Evolutionary conservation across 1,284 basidiomycete genomes (phyloP), one percentile per base, ranked within the genome.

Genomic region (Mycena sp.): DNA sequence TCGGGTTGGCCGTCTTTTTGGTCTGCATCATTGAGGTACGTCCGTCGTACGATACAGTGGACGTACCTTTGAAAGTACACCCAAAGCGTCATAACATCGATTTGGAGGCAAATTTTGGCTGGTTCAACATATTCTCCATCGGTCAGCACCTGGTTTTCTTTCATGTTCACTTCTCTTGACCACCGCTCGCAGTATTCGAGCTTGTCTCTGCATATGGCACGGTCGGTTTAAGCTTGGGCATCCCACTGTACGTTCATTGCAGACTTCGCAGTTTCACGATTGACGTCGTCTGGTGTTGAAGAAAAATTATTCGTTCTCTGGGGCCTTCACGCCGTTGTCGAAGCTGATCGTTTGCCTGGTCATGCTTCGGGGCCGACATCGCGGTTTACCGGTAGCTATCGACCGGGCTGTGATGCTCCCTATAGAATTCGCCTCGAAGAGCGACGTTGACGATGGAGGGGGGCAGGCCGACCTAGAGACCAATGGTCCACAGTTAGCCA

Each of bases 311-410:
- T 95, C 94, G 0, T 85, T 98, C 54, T 88, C 88, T 6, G 96
- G 95, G 1, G 85, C 90, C 7, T 88, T 97, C 66, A 81, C 84
- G 9, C 87, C 91, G 0, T 77, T 98, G 4, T 96, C 95, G 0
- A 99, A 98, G 77, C 83, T 99, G 23, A 89, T 98, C 56, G 74
- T 98, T 21, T 89, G 87, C 69, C 74, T 85, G 4, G 95, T 98
- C 68, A 98, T 99, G 94, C 82, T 99, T 58, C 90, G 96, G 66
- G 96, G 96, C 9, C 85, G 96, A 12, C 96, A 99, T 77, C 88
- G 97, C 49, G 95, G 95, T 37, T 78, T 95, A 5, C 93, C 93
- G 0, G 90, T 92, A 17, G 94, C 95, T 17, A 95, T 98, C 62
- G 93, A 97, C 77, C 90, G 95, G 28, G 93, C 95, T 1, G 85